Base-by-base conservation (phyloP, 495 filamentous ascomycete genomes). In the Talaromyces thailandensis region DNA sequence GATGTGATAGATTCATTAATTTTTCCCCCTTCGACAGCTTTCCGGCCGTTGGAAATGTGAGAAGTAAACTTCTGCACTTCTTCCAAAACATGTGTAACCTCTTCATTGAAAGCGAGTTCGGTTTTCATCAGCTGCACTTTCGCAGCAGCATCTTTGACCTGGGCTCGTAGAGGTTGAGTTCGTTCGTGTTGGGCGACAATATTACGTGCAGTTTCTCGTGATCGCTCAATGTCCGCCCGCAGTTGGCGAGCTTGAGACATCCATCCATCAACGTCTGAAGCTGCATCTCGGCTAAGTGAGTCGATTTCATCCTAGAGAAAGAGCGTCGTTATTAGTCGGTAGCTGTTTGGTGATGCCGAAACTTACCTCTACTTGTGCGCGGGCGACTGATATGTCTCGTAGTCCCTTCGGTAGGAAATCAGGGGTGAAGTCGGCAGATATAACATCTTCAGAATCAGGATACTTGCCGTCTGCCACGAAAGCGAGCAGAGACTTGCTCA, bases 181-280 rank as follows among this genome's bases (percentile, higher is more conserved):
- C 83, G 80, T 66, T 90, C 84, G 62, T 91, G 85, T 62, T 88
- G 78, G 61, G 83, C 81, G 8, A 91, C 82, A 53, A 97, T 94
- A 52, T 88, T 83, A 57, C 83, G 85, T 18, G 92, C 90, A 28
- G 87, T 86, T 9, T 80, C 77, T 64, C 87, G 83, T 18, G 90
- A 89, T 35, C 80, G 80, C 66, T 89, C 81, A 62, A 97, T 90
- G 66, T 96, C 93, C 31, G 82, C 79, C 67, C 91, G 88, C n/a
- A 96, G 83, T 57, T 88, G 84, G 70, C 88, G 88, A 32, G 92
- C 91, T 71, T 93, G 89, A 23, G 79, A 71, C 61, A 94, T 88
- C 93, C 93, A 97, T 63, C 84, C 79, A 68, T 91, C 87, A 64
- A 94, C 86, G 68, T 94, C 89, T 23, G 87, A 83, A 50, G 86